Evolutionary conservation across 495 filamentous ascomycete genomes (phyloP).

Genomic region (Talaromyces adpressus): DNA sequence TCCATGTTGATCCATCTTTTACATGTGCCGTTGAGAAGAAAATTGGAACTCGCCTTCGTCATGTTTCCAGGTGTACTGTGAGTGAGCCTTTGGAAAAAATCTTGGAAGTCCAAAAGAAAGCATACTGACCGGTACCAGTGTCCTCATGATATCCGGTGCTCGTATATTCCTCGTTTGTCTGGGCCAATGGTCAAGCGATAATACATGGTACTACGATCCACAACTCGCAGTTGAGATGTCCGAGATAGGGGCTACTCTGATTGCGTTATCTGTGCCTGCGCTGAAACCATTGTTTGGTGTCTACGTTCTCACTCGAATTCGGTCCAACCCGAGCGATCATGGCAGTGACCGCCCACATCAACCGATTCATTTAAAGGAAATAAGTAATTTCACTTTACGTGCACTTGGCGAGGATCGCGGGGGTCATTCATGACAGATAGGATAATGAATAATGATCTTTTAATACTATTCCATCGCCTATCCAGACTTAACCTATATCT

Average conservation of each 20-base stretch:
- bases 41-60: constrained; percentile 31
- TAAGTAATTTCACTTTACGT: constrained; percentile 2
- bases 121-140: constrained; percentile 20
- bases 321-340: not conserved
- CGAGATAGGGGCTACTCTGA: constrained; percentile 36
- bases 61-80: constrained; percentile 40
- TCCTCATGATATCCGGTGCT: constrained; percentile 33
- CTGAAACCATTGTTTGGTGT: constrained; percentile 33
- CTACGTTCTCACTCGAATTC: not conserved
- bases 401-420: not conserved
- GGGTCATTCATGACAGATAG: not conserved
- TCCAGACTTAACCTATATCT: not conserved
- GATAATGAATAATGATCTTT: not conserved
- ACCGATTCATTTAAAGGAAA: not conserved
- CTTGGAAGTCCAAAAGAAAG: not conserved
- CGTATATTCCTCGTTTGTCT: constrained; percentile 35
- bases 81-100: constrained; percentile 8
- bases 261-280: constrained; percentile 39
- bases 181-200: constrained; percentile 33
- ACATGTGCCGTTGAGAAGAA: constrained; percentile 25
- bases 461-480: not conserved
- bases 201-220: constrained; percentile 38
- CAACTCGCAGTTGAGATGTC: constrained; percentile 37
- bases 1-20: constrained; percentile 31
- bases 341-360: not conserved